Evolutionary conservation across 2,329 filamentous ascomycete species (phyloP).

Genomic region (Tolypocladium album): DNA sequence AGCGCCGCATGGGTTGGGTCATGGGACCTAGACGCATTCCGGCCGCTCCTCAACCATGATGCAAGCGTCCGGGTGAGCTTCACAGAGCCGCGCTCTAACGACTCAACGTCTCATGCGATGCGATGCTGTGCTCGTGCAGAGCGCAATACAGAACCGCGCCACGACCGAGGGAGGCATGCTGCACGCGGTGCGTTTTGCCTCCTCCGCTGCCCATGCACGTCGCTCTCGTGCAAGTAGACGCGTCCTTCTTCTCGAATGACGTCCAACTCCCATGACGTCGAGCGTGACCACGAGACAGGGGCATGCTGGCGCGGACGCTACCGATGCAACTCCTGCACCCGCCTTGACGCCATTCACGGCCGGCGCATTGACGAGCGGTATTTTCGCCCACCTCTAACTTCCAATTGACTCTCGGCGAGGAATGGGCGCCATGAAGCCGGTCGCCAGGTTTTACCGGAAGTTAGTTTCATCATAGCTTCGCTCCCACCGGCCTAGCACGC

Average conservation of each 20-base stretch:
- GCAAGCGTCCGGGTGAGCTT: conserved; percentile 4
- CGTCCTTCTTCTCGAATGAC: background rate
- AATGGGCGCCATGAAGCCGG: background rate
- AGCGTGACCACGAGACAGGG: conserved; percentile 8
- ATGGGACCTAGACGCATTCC: conserved; percentile 17
- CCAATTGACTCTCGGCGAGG: background rate
- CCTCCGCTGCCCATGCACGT: background rate
- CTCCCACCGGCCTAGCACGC: background rate
- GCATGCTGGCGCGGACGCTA: background rate
- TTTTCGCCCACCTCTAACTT: background rate
- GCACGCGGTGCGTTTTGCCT: background rate
- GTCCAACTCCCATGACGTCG: conserved; percentile 10
- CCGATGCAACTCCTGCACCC: background rate
- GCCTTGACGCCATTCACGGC: background rate
- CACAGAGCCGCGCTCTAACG: conserved; percentile 5
- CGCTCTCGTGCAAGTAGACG: background rate
- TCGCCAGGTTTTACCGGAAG: background rate
- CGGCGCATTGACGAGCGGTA: background rate
- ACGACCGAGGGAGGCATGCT: background rate
- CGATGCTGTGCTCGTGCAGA: background rate
- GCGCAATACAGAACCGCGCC: background rate
- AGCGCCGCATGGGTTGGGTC: conserved; percentile 18
- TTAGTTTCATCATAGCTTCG: background rate
- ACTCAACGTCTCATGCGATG: background rate
- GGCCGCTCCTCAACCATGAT: conserved; percentile 4